These are phyloP conservation scores for Botrytis paeoniae DNA, from an alignment of 2,329 filamentous ascomycete genomes.

Conservation along the genomic window DNA sequence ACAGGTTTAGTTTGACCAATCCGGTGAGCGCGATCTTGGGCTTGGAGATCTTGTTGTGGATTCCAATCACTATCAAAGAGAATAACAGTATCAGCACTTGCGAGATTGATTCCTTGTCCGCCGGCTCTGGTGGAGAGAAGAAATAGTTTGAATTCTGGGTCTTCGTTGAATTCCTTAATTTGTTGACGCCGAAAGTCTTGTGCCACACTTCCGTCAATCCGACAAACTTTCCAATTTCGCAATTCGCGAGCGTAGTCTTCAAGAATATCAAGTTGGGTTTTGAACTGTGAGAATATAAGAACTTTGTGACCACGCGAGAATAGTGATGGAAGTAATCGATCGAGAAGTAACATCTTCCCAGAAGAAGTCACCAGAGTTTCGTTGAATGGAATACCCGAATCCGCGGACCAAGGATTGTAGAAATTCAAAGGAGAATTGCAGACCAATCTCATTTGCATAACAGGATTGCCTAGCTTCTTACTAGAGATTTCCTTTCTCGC, in stretches of 20 bases:
- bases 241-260: constrained; percentile 81
- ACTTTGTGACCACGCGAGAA: constrained; percentile 80
- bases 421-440: constrained; percentile 97
- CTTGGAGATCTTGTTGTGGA: constrained; percentile 93
- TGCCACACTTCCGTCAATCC: constrained; percentile 84
- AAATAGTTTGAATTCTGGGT: constrained; percentile 70
- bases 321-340: constrained; percentile 75
- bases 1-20: constrained; percentile 93
- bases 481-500: constrained; percentile 82
- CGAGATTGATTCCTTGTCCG: constrained; percentile 92
- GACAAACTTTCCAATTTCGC: constrained; percentile 75
- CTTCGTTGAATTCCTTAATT: constrained; percentile 70
- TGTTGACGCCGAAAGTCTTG: constrained; percentile 69
- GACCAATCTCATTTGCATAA: constrained; percentile 87
- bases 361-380: constrained; percentile 81
- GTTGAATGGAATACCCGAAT: constrained; percentile 61
- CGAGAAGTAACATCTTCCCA: constrained; percentile 93
- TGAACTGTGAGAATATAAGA: constrained; percentile 95
- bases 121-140: constrained; percentile 87
- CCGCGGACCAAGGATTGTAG: constrained; percentile 79
- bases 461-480: constrained; percentile 89
- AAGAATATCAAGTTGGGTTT: constrained; percentile 86
- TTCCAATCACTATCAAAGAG: constrained; percentile 93
- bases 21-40: constrained; percentile 90
- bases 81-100: constrained; percentile 86